Base-by-base conservation (phyloP, 306 rosid genomes). In the Quercus variabilis region DNA sequence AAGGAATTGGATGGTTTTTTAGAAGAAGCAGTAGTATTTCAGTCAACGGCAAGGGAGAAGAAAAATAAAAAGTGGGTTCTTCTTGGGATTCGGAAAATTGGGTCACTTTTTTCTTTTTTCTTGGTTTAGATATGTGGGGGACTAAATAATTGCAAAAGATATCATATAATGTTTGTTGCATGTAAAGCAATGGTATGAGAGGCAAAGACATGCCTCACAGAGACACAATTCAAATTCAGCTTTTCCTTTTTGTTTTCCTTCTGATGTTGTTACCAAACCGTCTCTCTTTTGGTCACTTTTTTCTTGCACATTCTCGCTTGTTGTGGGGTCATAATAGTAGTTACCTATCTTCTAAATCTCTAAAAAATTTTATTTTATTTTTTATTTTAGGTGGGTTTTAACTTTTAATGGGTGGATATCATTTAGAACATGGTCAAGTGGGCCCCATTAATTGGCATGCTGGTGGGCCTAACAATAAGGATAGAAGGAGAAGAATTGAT, bases 141-240 rank as follows among this genome's bases (percentile, higher is more conserved):
- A 91, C 99, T 95, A 72, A 91, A 92, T 95, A 86, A 95, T 95
- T 92, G 83, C 96, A 33, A 82, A 77, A 81, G 91, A 64, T 83
- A 88, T 89, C 82, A 79, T 80, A 86, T 82, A 70, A 87, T 89
- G 88, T 72, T 87, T 79, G 79, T 74, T 86, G 79, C 85, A 85
- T 83, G 88, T 81, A 73, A 88, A 89, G 81, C 71, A 74, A 83
- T 43, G 75, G 30, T 7, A 41, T 28, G 26, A 41, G 64, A 79
- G 78, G 83, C 79, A 86, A 84, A 86, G 91, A 82, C 86, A 79
- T 87, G 88, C 82, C 85, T 83, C 76, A 51, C 68, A 67, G 59
- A 65, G 82, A 85, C 87, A 83, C 83, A 92, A 88, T 95, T 95
- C 97, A 95, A 92, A 92, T 91, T 95, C 94, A 85, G 92, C 96